Conservation (phyloP, 1,139 yeast species). For the Candida pseudoviswanathii region DNA sequence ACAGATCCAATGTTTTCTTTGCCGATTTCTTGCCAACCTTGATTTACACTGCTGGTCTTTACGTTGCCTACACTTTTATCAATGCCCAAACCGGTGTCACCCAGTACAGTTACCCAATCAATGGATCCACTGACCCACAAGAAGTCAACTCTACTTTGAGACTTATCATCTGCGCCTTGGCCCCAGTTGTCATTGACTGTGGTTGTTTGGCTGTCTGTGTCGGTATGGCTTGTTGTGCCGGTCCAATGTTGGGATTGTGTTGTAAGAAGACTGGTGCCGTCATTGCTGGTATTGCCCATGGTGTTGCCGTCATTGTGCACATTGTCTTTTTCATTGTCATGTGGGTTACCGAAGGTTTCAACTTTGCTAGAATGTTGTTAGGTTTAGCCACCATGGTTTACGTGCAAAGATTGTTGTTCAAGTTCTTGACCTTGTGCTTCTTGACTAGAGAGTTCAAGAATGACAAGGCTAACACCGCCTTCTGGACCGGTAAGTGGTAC, state of each 20-base stretch:
- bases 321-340: conserved; percentile 85
- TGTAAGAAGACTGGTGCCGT: conserved; percentile 98
- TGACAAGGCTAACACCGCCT: conserved; percentile 94
- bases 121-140: conserved; percentile 33
- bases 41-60: conserved; percentile 86
- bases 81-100: conserved; percentile 97
- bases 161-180: conserved; percentile 84
- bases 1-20: conserved; percentile 80
- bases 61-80: conserved; percentile 88
- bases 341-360: conserved; percentile 98
- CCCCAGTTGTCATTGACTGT: conserved; percentile 87
- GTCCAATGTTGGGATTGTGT: conserved; percentile 91
- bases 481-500: conserved; percentile 99
- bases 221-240: conserved; percentile 93
- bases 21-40: conserved; percentile 87
- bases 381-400: conserved; percentile 87
- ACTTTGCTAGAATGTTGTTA: conserved; percentile 80
- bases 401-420: conserved; percentile 86
- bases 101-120: conserved; percentile 33
- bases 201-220: conserved; percentile 78
- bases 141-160: conserved; percentile 82
- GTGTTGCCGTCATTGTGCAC: conserved; percentile 86
- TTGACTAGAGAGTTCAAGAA: conserved; percentile 97
- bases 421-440: conserved; percentile 74
- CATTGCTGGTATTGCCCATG: conserved; percentile 96